These are phyloP conservation scores for Leptodermis oblonga DNA, from an alignment of 257 asterid species.

Conservation along the genomic window DNA sequence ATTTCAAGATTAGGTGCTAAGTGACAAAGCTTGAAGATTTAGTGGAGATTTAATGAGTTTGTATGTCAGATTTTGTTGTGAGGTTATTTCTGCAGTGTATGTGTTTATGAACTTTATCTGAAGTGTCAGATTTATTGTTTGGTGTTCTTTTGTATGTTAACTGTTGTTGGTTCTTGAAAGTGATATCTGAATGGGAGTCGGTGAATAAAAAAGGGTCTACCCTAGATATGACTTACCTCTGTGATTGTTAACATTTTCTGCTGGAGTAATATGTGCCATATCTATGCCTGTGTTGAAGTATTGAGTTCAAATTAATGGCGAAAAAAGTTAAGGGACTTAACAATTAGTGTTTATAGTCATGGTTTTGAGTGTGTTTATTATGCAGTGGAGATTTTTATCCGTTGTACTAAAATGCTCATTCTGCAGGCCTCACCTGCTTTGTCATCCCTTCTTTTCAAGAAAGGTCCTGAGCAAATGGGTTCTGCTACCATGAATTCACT, in stretches of 20 bases:
- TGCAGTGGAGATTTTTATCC: background rate
- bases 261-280: background rate
- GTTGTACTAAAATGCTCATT: background rate
- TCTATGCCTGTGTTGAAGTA: no score
- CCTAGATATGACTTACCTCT: background rate
- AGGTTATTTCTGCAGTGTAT: no score
- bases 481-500: slow-evolving; percentile 42
- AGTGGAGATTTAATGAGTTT: no score
- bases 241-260: background rate
- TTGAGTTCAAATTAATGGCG: background rate
- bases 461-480: slow-evolving; percentile 35
- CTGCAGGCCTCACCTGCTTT: slow-evolving; percentile 23
- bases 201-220: background rate
- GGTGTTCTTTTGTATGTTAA: background rate
- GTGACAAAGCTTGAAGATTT: no score
- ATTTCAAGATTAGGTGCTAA: no score
- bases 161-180: background rate
- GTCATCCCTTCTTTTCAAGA: slow-evolving; percentile 17
- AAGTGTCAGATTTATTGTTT: background rate
- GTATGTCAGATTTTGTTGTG: background rate
- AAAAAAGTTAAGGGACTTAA: background rate
- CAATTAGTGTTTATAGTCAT: background rate
- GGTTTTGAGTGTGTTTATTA: background rate
- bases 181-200: background rate
- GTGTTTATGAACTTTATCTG: background rate